Base-by-base conservation (phyloP, 495 filamentous ascomycete species). In the Podospora bellae-mahoneyi region DNA sequence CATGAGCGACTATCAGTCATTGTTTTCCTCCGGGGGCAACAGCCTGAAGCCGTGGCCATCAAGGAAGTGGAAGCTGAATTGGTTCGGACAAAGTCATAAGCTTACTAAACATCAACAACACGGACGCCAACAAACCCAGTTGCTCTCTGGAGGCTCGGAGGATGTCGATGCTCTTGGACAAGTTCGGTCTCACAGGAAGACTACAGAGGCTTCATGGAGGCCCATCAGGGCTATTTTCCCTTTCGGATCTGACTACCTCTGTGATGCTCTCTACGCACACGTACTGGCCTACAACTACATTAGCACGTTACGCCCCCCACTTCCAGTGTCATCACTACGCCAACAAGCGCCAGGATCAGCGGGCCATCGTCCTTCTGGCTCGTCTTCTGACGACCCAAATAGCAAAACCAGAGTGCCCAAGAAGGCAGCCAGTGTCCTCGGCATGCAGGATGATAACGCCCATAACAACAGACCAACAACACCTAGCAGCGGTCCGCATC, bases 221-320 rank as follows among this genome's bases (percentile, higher is more conserved):
- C 82, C 84, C 5, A 85, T 91, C 69, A 81, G 83, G 27, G 82
- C 81, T 19, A 86, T 89, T 26, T 91, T 90, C 64, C 85, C 86
- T 0, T 66, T 79, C 7, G 84, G 82, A 26, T 78, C 84, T 5
- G 83, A 88, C 62, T 83, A 81, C 64, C 74, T 88, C 4, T 84
- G 87, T 32, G 85, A 89, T 60, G 82, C 86, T 5, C 81, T 91
- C n/a, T 90, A 89, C 66, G 87, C 88, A 1, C 84, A 88, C 54
- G 70, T 91, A 23, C 79, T 90, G 20, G 87, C 85, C 0, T 86
- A 85, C 65, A 89, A 89, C 69, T 89, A 89, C 73, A 74, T 89
- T 30, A 75, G 81, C 66, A 82, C 80, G 6, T 69, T 84, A 27
- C 79, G 77, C 63, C 73, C 75, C 18, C 74, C 71, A 28, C 68